Percentiles rank a stretch among this genome's conserved stretches.
phyloP scores from a whole-genome alignment of 306 rosid genomes.

The Cucumis cinereus region DNA sequence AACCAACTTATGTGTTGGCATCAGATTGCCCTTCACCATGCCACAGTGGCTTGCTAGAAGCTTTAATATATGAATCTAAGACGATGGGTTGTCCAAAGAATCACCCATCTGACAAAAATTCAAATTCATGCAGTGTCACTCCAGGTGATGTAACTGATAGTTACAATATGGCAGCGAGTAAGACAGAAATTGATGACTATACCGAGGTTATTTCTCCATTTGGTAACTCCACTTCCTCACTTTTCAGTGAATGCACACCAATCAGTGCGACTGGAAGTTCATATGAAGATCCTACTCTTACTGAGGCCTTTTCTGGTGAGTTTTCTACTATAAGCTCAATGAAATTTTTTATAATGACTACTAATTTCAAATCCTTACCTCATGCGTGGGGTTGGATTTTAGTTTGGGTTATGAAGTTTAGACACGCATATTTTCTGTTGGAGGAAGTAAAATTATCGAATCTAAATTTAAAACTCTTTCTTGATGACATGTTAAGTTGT shows the following conservation, averaged over 20 bases:
- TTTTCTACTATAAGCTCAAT: slow-evolving; percentile 6
- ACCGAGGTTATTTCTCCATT: slow-evolving; percentile 49
- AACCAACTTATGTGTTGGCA: slow-evolving; percentile 39
- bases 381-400: not conserved
- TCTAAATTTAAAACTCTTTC: not conserved
- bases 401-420: not conserved
- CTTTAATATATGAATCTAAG: slow-evolving; percentile 58
- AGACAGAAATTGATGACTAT: slow-evolving; percentile 54
- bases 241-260: slow-evolving; percentile 45
- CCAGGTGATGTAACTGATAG: slow-evolving; percentile 44
- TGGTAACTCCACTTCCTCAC: slow-evolving; percentile 50
- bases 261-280: slow-evolving; percentile 48
- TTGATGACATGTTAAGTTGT: not conserved
- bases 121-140: slow-evolving; percentile 54
- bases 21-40: slow-evolving; percentile 56
- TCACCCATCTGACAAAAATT: slow-evolving; percentile 49
- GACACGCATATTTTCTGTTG: not conserved
- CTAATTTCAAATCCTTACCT: not conserved
- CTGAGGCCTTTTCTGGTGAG: slow-evolving; percentile 53
- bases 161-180: slow-evolving; percentile 34
- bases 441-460: not conserved
- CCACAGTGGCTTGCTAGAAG: slow-evolving; percentile 82
- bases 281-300: slow-evolving; percentile 34
- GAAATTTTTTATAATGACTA: not conserved
- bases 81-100: slow-evolving; percentile 38